Evolutionary conservation across 768 basidiomycete species (phyloP), one percentile per base, ranked within the genome.

Genomic region (Saitozyma sp.): DNA sequence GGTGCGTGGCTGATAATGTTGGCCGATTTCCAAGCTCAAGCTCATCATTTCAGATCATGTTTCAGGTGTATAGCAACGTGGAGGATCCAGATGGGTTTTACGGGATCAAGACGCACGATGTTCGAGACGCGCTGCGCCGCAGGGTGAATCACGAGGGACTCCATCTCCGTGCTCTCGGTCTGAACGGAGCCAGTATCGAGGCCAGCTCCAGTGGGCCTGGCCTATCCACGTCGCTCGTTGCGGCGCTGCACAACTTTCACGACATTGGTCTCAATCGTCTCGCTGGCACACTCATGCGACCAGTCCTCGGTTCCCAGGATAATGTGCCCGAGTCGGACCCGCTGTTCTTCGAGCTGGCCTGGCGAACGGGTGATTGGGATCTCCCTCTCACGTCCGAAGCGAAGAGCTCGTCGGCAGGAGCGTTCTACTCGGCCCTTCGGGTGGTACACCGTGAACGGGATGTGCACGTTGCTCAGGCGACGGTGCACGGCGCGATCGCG

Each of bases 21-120:
- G 2, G 29, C 45, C n/a, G 20, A 62, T 19, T 56, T 58, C 3
- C 41, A 37, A 29, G 19, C 46, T 17, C 42, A 29, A 17, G 80
- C 83, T 1, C 90, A 92, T 67, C 82, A 42, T 29, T 20, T 1
- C 50, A 89, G 61, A 83, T 94, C 29, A 81, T 98, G 19, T 97
- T 92, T 81, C 88, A 89, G 54, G 92, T 98, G 54, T 99, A 98
- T 73, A 87, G 87, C 58, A 89, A 92, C 69, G 92, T 99, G 63
- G 94, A 96, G 72, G 96, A 99, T 76, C 94, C 94, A 0, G 96
- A 99, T 70, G 93, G 96, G 1, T 99, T 99, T 77, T 99, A 99
- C 78, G 92, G 92, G 6, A 92, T 98, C 62, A 84, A 88, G 64
- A 87, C 89, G 8, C 79, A 83, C 40, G 87, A 98, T 73, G 84